Evolutionary conservation across 2,329 filamentous ascomycete species (phyloP), one percentile per base, ranked within the genome.

Genomic region (Dothistroma pini): DNA sequence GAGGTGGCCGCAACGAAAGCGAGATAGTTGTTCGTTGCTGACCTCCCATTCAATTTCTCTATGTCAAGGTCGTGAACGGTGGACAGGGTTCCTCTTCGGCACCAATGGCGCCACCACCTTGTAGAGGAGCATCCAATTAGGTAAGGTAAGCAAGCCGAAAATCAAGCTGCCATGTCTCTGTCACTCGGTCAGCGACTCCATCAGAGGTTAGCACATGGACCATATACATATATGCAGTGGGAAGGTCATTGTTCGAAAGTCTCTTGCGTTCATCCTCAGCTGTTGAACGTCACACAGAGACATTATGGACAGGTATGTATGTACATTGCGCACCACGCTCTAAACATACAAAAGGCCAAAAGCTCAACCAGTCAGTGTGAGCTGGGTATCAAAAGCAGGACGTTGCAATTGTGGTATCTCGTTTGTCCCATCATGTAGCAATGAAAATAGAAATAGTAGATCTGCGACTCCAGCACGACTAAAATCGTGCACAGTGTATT

Each of bases 341-440:
- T 51, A 29, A 29, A 32, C 21, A 51, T 51, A 51, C 29, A 51
- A 29, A 53, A 32, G 11, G 12, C 31, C 25, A 34, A 53, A 53
- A 21, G 31, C 31, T 16, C 51, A 35, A 19, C 14, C 2, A 44
- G 41, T 19, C 41, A 44, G 41, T 44, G 38, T 41, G 16, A 44
- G 16, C 41, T n/a, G 41, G 41, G 41, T 14, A 44, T 44, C 14
- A 21, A n/a, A 31, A 25, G 48, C 21, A 29, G 21, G 48, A 53
- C 51, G 51, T 53, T 53, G 51, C 51, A 53, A 53, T 53, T 53
- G 51, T 53, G 51, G 51, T 53, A 53, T 53, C 51, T 53, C 31
- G 51, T 32, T 35, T 32, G 25, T 32, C 25, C 25, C 51, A 53
- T 53, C 29, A 53, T 53, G 51, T 53, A 35, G 31, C 31, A 53